phyloP scores from a whole-genome alignment of 2,329 filamentous ascomycete species.

The Aspergillus clavatus region DNA sequence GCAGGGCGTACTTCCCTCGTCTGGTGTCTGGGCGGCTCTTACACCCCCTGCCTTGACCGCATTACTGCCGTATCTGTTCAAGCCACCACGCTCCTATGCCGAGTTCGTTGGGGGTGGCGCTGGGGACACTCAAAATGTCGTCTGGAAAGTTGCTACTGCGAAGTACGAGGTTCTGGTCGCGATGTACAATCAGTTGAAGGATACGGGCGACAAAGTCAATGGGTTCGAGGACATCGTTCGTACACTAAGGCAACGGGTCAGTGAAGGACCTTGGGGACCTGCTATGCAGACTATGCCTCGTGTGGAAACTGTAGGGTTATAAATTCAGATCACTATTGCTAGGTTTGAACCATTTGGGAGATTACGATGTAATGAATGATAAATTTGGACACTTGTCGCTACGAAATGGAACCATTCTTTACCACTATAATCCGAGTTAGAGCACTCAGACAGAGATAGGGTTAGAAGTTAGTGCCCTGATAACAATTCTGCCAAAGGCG shows the following conservation, averaged over 20 bases:
- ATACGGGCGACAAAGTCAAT: constrained; percentile 25
- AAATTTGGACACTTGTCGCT: too few relatives aligned
- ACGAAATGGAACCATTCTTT: too few relatives aligned
- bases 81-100: constrained; percentile 52
- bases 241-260: constrained; percentile 38
- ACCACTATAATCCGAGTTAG: too few relatives aligned
- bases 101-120: constrained; percentile 55
- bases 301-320: constrained; percentile 36
- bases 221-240: constrained; percentile 39
- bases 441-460: constrained; percentile 2
- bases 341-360: too few relatives aligned
- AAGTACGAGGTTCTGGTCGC: constrained; percentile 54
- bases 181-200: constrained; percentile 44
- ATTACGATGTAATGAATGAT: too few relatives aligned
- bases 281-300: constrained; percentile 26
- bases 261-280: constrained; percentile 41
- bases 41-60: constrained; percentile 47
- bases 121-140: constrained; percentile 53
- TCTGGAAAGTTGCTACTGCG: constrained; percentile 53
- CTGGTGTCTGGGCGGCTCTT: constrained; percentile 50
- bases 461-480: constrained; percentile 9
- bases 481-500: constrained; percentile 17
- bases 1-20: constrained; percentile 34
- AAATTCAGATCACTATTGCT: neutral
- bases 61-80: constrained; percentile 54